Evolutionary conservation across 306 rosid species (phyloP).

Genomic region (Fagus crenata): DNA sequence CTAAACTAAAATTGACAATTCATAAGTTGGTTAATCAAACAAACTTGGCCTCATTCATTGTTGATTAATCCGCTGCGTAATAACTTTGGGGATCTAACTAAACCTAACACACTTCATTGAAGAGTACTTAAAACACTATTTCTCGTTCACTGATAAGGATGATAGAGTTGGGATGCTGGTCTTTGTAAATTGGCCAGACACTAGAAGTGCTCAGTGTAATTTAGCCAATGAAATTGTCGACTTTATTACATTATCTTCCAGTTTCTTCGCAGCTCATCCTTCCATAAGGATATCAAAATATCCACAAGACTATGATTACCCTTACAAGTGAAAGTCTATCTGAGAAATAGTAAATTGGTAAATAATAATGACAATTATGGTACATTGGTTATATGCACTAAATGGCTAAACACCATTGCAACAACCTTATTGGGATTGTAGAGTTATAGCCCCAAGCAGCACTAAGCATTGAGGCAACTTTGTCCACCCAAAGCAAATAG

Average conservation of each 20-base stretch:
- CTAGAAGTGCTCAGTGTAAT: neutral
- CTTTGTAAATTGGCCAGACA: neutral
- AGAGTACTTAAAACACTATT: no score
- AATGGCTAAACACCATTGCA: neutral
- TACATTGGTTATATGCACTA: neutral
- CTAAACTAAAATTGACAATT: no score
- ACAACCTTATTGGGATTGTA: neutral
- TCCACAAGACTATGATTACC: neutral
- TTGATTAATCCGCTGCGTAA: no score
- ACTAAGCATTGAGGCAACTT: neutral
- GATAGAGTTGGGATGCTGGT: neutral
- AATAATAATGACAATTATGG: neutral
- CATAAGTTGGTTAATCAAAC: no score
- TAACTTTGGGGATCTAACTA: no score
- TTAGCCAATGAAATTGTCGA: neutral
- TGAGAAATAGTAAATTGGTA: neutral
- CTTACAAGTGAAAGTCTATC: neutral
- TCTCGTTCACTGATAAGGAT: no score
- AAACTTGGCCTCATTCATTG: no score
- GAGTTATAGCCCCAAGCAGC: constrained; percentile 1
- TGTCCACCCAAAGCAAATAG: neutral
- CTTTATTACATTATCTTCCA: neutral
- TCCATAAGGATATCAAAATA: neutral
- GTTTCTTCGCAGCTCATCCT: neutral
- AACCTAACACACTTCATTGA: no score